Percentiles rank a stretch among this genome's conserved stretches.
phyloP scores from a whole-genome alignment of 2,329 filamentous ascomycete genomes.

The Capronia americana region DNA sequence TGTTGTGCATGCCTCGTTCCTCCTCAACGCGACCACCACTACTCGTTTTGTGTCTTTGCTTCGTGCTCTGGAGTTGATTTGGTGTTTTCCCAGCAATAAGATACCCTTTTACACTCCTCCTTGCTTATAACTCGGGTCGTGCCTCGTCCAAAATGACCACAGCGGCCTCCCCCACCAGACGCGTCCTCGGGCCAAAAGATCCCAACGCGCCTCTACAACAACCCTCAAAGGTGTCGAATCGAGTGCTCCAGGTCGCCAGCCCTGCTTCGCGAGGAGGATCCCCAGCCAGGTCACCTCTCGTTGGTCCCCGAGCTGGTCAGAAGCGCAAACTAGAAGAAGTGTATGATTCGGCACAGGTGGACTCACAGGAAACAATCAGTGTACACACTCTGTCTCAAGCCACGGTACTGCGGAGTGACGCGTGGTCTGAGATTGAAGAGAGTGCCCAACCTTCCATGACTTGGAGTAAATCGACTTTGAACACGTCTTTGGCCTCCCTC shows the following conservation, averaged over 20 bases:
- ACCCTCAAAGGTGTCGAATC: slow-evolving; percentile 17
- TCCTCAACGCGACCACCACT: neutral
- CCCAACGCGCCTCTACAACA: slow-evolving; percentile 35
- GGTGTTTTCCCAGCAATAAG: neutral
- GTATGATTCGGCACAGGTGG: slow-evolving; percentile 23
- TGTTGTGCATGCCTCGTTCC: neutral
- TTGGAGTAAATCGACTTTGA: slow-evolving; percentile 25
- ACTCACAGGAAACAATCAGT: slow-evolving; percentile 22
- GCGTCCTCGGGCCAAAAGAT: slow-evolving; percentile 39
- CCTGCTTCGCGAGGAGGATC: slow-evolving; percentile 11
- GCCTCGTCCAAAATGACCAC: neutral
- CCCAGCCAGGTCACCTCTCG: neutral
- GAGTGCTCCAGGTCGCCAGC: slow-evolving; percentile 9
- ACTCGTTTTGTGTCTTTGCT: neutral
- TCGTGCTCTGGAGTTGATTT: neutral
- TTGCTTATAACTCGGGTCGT: neutral
- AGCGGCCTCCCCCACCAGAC: slow-evolving; percentile 33
- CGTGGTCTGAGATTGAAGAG: slow-evolving; percentile 17
- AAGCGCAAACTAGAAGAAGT: slow-evolving; percentile 37
- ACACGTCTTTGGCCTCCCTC: slow-evolving; percentile 33
- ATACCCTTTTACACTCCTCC: neutral
- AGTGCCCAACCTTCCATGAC: slow-evolving; percentile 17
- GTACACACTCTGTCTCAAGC: slow-evolving; percentile 28
- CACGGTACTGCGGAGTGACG: slow-evolving; percentile 33
- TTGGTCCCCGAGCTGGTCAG: slow-evolving; percentile 35